Percentiles rank a stretch among this genome's conserved stretches.
Evolutionary conservation across 2,329 filamentous ascomycete species (phyloP).

Genomic region (Lomentospora prolificans): DNA sequence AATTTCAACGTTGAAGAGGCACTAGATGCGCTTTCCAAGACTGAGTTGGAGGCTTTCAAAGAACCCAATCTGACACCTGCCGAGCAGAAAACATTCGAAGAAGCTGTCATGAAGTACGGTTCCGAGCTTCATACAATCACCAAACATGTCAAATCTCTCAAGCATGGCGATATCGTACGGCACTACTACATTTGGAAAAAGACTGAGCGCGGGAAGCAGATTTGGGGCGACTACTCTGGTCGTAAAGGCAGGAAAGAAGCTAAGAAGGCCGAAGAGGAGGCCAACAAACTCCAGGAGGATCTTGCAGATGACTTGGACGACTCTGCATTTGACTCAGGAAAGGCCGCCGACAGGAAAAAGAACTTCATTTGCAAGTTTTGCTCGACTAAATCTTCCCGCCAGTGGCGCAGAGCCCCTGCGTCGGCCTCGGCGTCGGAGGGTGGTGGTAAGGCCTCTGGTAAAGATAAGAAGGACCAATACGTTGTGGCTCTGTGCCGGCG

Average conservation of each 20-base stretch:
- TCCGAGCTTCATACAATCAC: slow-evolving; percentile 80
- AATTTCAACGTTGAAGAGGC: slow-evolving; percentile 64
- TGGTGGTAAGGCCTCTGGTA: slow-evolving; percentile 44
- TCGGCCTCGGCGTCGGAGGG: slow-evolving; percentile 58
- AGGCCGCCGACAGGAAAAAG: slow-evolving; percentile 69
- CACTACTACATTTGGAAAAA: slow-evolving; percentile 99
- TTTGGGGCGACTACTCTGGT: slow-evolving; percentile 83
- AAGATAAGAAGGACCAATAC: slow-evolving; percentile 67
- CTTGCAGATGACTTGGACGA: slow-evolving; percentile 89
- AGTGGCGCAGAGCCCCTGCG: slow-evolving; percentile 85
- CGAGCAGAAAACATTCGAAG: slow-evolving; percentile 85
- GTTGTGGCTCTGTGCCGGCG: slow-evolving; percentile 79
- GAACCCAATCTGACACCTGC: slow-evolving; percentile 71
- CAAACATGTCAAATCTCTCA: slow-evolving; percentile 72
- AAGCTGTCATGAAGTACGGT: slow-evolving; percentile 80
- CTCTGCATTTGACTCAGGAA: slow-evolving; percentile 87
- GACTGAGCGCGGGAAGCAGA: slow-evolving; percentile 68
- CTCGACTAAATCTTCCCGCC: slow-evolving; percentile 64
- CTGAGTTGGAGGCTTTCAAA: slow-evolving; percentile 64
- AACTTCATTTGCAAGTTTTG: slow-evolving; percentile 94
- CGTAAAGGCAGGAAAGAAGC: slow-evolving; percentile 85
- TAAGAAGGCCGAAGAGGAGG: slow-evolving; percentile 59
- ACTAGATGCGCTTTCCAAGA: slow-evolving; percentile 56
- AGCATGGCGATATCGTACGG: slow-evolving; percentile 63
- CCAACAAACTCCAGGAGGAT: slow-evolving; percentile 76